A percentile compares a stretch with the other conserved stretches of the same genome.
phyloP scores from a whole-genome alignment of 305 asterid genomes.

The Fraxinus floribunda region DNA sequence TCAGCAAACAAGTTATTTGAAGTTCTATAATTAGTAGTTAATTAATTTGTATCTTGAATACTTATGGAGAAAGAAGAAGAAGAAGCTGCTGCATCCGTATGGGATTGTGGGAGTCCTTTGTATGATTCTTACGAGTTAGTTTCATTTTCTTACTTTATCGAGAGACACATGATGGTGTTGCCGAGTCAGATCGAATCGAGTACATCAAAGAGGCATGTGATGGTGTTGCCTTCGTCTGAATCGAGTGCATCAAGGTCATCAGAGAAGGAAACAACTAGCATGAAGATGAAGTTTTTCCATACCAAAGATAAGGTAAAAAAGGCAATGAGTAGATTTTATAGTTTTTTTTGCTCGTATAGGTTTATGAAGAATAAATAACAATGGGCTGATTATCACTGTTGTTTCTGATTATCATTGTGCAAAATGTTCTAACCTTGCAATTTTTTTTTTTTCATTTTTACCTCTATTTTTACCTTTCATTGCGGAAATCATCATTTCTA shows the following conservation, averaged over 20 bases:
- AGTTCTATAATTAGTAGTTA: neutral
- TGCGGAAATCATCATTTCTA: too few species aligned
- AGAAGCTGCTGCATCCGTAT: neutral
- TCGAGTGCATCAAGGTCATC: neutral
- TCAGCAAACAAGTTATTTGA: neutral
- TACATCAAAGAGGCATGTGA: neutral
- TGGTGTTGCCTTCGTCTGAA: neutral
- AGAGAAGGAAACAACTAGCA: neutral
- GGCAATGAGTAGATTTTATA: constrained; percentile 9
- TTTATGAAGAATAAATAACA: constrained; percentile 6
- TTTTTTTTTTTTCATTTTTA: too few species aligned
- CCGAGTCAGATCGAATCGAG: neutral
- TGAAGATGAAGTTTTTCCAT: neutral
- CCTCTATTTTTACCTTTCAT: too few species aligned
- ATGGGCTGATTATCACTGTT: neutral
- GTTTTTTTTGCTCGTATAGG: constrained; percentile 9
- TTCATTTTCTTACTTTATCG: constrained; percentile 35
- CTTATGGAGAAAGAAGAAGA: constrained; percentile 19
- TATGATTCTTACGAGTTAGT: constrained; percentile 57
- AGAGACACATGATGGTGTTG: constrained; percentile 29
- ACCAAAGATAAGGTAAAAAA: constrained; percentile 15
- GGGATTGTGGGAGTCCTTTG: constrained; percentile 61
- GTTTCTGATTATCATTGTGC: neutral
- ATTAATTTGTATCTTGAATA: neutral
- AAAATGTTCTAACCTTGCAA: too few species aligned